Conservation (phyloP, 768 basidiomycete species). For the Boletus tylopilopsis region DNA sequence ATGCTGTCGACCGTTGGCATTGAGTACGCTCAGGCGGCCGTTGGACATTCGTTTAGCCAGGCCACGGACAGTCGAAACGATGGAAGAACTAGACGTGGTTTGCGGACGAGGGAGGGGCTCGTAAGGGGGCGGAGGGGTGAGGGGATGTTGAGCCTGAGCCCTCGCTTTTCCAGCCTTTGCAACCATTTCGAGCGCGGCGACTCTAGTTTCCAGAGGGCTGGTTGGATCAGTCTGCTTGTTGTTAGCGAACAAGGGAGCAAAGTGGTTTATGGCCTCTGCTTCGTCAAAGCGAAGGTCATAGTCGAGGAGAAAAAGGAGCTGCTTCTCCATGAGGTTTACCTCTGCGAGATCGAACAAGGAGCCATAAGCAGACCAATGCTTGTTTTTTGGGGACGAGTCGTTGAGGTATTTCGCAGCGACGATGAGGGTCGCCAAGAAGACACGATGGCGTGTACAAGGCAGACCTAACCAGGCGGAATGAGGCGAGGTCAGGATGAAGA, state of each 20-base stretch:
- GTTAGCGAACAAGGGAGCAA: constrained; percentile 61
- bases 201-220: constrained; percentile 41
- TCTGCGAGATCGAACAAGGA: constrained; percentile 70
- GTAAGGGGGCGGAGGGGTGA: constrained; percentile 43
- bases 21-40: constrained; percentile 33
- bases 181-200: constrained; percentile 52
- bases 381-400: constrained; percentile 93
- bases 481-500: constrained; percentile 7
- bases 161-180: constrained; percentile 51
- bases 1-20: constrained; percentile 14
- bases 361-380: constrained; percentile 85
- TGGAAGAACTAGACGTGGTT: constrained; percentile 28
- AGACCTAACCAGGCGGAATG: constrained; percentile 43
- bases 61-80: constrained; percentile 55
- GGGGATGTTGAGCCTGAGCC: constrained; percentile 43
- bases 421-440: constrained; percentile 95
- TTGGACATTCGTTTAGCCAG: constrained; percentile 56
- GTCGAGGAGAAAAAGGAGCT: constrained; percentile 88
- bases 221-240: constrained; percentile 10
- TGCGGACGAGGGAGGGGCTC: constrained; percentile 30
- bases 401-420: constrained; percentile 97
- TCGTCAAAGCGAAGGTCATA: constrained; percentile 91
- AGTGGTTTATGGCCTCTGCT: constrained; percentile 64
- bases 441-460: constrained; percentile 89
- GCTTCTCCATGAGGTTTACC: constrained; percentile 97